Base-by-base conservation (phyloP, 2,329 filamentous ascomycete genomes). In the Trichoderma lentiforme region DNA sequence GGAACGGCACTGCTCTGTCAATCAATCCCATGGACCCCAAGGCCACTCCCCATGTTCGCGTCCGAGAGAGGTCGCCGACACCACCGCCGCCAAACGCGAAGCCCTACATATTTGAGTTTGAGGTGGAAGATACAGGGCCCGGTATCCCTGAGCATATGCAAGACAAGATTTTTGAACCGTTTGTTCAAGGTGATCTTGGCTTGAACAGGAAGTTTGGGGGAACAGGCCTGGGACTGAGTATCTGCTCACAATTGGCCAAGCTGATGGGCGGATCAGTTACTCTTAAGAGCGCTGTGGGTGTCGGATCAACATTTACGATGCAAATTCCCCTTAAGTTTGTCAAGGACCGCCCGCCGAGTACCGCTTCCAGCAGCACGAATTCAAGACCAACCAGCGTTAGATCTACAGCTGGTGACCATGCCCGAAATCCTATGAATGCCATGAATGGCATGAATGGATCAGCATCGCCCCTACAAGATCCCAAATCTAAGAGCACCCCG, bases 161-260 rank as follows among this genome's bases (percentile, higher is more conserved):
- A 76, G 86, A 93, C 71, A 91, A 91, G 75, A 93, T 98, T 11
- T 98, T 98, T 79, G 95, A 97, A 80, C 95, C 95, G 0, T 98
- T 98, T 78, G 93, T 97, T 0, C 95, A 98, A 81, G 95, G 93
- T n/a, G 94, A 97, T 78, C 83, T 96, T 1, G 93, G 94, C 1
- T 83, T 98, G 18, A 97, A 92, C 83, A 97, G 94, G 80, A 96
- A 96, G 78, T 97, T 91, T 78, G 94, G 94, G 21, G 95, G 95
- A 18, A 97, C 95, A 1, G 95, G 95, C 4, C 84, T 97, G 2
- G 95, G 95, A 2, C 81, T 98, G 70, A 95, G 92, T 77, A 98
- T 98, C 76, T 97, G 94, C 81, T 91, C 93, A 24, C 95, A 98
- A 79, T 84, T 98, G 47, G 93, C 94, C 3, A 89, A 85, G 18